A percentile compares a stretch with the other conserved stretches of the same genome.
phyloP scores from a whole-genome alignment of 2,329 filamentous ascomycete species.

The Diplodia scrobiculata region DNA sequence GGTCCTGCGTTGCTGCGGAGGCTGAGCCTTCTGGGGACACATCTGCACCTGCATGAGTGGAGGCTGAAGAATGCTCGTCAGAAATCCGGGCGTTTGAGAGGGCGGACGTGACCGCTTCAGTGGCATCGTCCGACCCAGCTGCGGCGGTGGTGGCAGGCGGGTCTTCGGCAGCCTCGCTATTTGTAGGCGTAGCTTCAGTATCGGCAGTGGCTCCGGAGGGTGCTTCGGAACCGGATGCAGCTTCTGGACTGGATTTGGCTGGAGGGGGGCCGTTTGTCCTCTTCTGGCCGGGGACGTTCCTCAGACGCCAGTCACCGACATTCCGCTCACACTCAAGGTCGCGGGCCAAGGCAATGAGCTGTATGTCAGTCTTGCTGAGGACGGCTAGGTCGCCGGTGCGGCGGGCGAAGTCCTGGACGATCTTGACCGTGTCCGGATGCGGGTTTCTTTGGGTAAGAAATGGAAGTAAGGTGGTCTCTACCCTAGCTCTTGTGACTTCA shows the following conservation, averaged over 20 bases:
- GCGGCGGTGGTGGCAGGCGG: neutral
- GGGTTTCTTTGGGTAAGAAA: constrained; percentile 80
- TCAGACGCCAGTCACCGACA: constrained; percentile 82
- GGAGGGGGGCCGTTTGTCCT: constrained; percentile 70
- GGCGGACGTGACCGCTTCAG: constrained; percentile 16
- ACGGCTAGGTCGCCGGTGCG: constrained; percentile 88
- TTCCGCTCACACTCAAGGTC: constrained; percentile 92
- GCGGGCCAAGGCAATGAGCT: constrained; percentile 86
- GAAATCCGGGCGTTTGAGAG: constrained; percentile 8
- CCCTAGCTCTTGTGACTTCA: constrained; percentile 72
- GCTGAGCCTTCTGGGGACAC: neutral
- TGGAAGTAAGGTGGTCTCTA: constrained; percentile 81
- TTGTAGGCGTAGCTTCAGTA: constrained; percentile 33
- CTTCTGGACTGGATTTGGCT: constrained; percentile 33
- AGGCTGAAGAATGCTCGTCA: neutral
- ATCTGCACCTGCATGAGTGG: neutral
- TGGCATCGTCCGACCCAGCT: neutral
- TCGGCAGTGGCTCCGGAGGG: neutral
- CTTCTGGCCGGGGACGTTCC: constrained; percentile 78
- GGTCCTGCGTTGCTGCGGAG: neutral
- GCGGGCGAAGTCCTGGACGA: constrained; percentile 81
- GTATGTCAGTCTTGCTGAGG: constrained; percentile 83
- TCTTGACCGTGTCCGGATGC: constrained; percentile 71
- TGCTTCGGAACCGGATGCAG: constrained; percentile 1
- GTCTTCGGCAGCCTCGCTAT: neutral